Evolutionary conservation across 2,329 filamentous ascomycete species (phyloP), one percentile per base, ranked within the genome.

Genomic region (Trichoderma guizhouense): DNA sequence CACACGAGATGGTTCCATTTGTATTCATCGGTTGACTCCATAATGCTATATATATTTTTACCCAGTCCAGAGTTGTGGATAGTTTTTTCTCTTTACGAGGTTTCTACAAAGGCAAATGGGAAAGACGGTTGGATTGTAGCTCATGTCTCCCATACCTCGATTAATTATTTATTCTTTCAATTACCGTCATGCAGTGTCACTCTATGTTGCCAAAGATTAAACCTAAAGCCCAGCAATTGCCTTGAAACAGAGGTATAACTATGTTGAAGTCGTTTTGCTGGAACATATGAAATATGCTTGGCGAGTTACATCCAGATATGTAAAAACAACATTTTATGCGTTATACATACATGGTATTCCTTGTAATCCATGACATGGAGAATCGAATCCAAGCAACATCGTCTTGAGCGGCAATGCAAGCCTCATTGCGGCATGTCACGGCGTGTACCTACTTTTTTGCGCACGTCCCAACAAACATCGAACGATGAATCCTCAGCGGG

Each of bases 11-110:
- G 55, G 57, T 15, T 61, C 36, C 53, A 28, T 36, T 69, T 32
- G 67, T 62, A 36, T 62, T 36, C 39, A 61, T 15, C 14, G 36
- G 34, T 53, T 58, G 36, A 21, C 34, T 21, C 57, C 39, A 61
- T 69, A 53, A 69, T 69, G 67, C 67, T 69, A 69, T 69, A 69
- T 69, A 36, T 30, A n/a, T 43, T 53, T 62, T 51, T 62, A 51
- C 57, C 57, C 67, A 69, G 39, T 62, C 57, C 67, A 34, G 28
- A 51, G 39, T 53, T 62, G 67, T 58, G 57, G 67, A 61, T 62
- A 34, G 12, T 69, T 53, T 57, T 53, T 69, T 69, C 57, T 62
- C 57, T 62, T 34, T 39, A 28, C n/a, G 66, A 69, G 66, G 55
- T 53, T 69, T 43, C 55, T 62, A 43, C 28, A 60, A 32, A 30